Percentiles rank a stretch among this genome's conserved stretches.
Conservation (phyloP, 1,139 yeast genomes). For the Protomyces macrosporus region DNA sequence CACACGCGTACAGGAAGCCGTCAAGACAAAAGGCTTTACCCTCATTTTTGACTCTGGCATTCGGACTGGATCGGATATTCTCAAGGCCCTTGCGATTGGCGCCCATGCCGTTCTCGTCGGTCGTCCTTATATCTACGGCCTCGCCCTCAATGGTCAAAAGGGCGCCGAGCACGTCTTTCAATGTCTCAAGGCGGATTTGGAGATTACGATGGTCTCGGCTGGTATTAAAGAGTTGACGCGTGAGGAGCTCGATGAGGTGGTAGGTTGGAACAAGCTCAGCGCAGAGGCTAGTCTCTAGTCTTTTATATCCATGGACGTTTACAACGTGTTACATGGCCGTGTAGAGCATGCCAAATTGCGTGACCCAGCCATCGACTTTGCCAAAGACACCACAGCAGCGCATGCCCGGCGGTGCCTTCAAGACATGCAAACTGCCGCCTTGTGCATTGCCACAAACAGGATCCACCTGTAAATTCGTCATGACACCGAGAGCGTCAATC, state of each 20-base stretch:
- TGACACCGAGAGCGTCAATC: conserved; percentile 76
- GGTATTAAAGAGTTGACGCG: conserved; percentile 27
- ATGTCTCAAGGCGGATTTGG: conserved; percentile 32
- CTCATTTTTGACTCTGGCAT: conserved; percentile 70
- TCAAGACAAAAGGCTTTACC: conserved; percentile 45
- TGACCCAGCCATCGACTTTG: conserved; percentile 6
- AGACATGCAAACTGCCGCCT: background rate
- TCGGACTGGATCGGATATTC: conserved; percentile 63
- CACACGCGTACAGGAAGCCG: conserved; percentile 28
- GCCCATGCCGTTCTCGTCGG: conserved; percentile 75
- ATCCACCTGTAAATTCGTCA: conserved; percentile 44
- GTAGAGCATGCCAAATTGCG: conserved; percentile 4
- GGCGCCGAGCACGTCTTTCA: conserved; percentile 57
- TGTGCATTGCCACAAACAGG: conserved; percentile 1
- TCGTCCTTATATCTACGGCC: conserved; percentile 67
- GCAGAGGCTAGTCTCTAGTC: background rate
- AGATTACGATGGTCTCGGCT: conserved; percentile 31
- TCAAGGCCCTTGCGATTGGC: conserved; percentile 68
- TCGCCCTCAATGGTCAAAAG: conserved; percentile 65
- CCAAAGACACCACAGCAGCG: conserved; percentile 15
- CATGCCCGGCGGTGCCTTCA: conserved; percentile 7
- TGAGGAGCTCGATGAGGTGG: conserved; percentile 7
- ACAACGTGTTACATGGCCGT: background rate
- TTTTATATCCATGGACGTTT: background rate
- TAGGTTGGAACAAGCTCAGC: background rate